A percentile compares a stretch with the other conserved stretches of the same genome.
Conservation (phyloP, 208 protist species). For the Naegleria gruberi region DNA sequence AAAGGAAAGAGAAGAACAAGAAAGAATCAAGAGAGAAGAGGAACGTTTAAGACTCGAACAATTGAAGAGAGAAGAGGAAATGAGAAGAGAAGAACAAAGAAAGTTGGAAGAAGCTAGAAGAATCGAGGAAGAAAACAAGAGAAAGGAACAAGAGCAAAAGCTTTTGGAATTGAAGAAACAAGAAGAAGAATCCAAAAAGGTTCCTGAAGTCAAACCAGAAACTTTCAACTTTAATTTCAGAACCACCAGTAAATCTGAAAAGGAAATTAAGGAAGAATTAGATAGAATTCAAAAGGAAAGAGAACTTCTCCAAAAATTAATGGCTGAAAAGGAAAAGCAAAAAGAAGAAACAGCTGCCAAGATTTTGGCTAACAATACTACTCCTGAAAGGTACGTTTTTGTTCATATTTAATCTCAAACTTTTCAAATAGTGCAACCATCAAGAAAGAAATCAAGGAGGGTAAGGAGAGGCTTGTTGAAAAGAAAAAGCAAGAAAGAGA, state of each 20-base stretch:
- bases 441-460: background rate
- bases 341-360: background rate
- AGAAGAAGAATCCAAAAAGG: background rate
- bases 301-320: background rate
- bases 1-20: background rate
- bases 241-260: background rate
- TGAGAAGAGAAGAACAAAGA: too few species aligned
- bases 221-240: background rate
- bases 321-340: background rate
- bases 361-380: background rate
- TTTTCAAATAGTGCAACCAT: background rate
- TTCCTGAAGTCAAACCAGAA: background rate
- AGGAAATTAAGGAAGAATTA: background rate
- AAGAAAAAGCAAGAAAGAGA: background rate
- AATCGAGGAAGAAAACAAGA: too few species aligned
- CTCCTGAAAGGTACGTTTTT: background rate
- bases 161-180: background rate
- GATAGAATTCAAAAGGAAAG: background rate
- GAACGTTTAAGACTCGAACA: background rate
- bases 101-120: too few species aligned
- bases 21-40: background rate
- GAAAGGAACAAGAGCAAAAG: background rate
- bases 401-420: too few species aligned
- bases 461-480: background rate
- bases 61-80: background rate